Percentiles rank a stretch among this genome's conserved stretches.
Conservation (phyloP, 2,329 filamentous ascomycete genomes). For the Penicillium olsonii region DNA sequence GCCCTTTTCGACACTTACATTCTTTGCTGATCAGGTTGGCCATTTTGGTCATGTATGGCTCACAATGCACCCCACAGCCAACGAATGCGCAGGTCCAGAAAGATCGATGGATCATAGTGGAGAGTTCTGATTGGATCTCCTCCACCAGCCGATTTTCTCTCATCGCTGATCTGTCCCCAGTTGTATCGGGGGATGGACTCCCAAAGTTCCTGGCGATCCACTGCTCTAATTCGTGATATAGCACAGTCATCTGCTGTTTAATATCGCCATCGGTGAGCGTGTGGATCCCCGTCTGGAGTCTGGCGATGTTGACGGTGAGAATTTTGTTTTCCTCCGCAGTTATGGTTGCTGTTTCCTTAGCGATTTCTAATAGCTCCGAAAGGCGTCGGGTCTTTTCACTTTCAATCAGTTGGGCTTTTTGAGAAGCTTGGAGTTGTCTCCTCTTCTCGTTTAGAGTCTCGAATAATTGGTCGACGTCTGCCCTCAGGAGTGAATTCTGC, state of each 20-base stretch:
- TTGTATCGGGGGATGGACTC: background rate
- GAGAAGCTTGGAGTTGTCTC: background rate
- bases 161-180: background rate
- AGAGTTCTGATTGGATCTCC: background rate
- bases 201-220: constrained; percentile 19
- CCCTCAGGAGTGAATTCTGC: background rate
- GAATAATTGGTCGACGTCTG: background rate
- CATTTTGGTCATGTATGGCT: background rate
- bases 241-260: constrained; percentile 4
- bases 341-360: background rate
- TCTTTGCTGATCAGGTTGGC: background rate
- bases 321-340: constrained; percentile 3
- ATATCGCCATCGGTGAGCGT: constrained; percentile 17
- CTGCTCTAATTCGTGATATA: constrained; percentile 12
- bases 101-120: background rate
- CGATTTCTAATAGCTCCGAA: constrained; percentile 2
- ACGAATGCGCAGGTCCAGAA: constrained; percentile 8
- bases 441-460: background rate
- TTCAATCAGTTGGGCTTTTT: background rate
- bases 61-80: background rate
- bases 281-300: constrained; percentile 5
- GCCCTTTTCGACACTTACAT: constrained; percentile 7
- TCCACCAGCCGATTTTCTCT: background rate
- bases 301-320: constrained; percentile 1
- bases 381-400: constrained; percentile 10